Percentiles rank a stretch among this genome's conserved stretches.
Conservation (phyloP, 176 grass and related monocot species). For the Eragrostis curvula region DNA sequence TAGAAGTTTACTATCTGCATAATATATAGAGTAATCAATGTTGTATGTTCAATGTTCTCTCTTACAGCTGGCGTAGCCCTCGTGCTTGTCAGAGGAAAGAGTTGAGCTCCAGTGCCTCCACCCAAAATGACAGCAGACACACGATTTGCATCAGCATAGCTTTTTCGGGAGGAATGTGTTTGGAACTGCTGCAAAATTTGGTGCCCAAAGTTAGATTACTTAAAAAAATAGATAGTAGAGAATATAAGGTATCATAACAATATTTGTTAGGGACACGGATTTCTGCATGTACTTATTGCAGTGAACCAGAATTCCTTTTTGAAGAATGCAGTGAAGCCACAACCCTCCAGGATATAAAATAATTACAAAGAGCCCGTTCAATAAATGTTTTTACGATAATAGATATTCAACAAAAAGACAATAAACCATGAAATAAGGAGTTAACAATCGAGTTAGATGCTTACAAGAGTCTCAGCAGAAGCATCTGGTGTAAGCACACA, state of each 20-base stretch:
- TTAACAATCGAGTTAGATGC: slow-evolving; percentile 19
- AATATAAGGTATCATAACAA: neutral
- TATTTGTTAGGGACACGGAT: no score
- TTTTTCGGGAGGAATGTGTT: slow-evolving; percentile 46
- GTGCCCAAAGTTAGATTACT: slow-evolving; percentile 7
- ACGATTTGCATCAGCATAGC: slow-evolving; percentile 53
- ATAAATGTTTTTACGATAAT: neutral
- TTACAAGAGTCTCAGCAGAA: slow-evolving; percentile 44
- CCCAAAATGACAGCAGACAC: slow-evolving; percentile 78
- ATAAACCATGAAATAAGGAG: neutral
- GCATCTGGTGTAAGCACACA: slow-evolving; percentile 52
- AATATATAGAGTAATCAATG: slow-evolving; percentile 7
- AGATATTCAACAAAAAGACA: neutral
- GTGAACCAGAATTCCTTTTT: neutral
- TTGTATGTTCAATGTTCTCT: slow-evolving; percentile 15
- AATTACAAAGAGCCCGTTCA: neutral
- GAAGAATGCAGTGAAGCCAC: no score
- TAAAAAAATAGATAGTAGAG: neutral
- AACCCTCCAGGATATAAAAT: neutral
- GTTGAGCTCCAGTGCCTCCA: slow-evolving; percentile 63
- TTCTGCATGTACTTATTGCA: neutral
- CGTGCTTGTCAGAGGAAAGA: slow-evolving; percentile 82
- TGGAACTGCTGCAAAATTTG: slow-evolving; percentile 50
- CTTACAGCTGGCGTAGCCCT: slow-evolving; percentile 84
- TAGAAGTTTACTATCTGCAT: neutral